Base-by-base conservation (phyloP, 2,329 filamentous ascomycete genomes). In the Microsporum canis region DNA sequence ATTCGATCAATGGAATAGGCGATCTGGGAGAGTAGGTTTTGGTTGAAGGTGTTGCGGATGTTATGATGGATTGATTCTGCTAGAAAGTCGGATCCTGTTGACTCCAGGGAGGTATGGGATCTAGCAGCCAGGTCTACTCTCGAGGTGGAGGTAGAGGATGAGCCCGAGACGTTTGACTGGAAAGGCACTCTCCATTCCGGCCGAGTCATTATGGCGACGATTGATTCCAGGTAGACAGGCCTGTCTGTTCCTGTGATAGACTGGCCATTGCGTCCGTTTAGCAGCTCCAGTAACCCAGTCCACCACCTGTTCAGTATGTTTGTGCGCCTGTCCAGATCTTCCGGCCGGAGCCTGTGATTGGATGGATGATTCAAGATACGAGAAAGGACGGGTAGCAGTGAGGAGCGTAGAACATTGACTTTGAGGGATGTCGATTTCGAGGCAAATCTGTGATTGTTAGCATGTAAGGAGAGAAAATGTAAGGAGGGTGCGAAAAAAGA, bases 281-380 rank as follows among this genome's bases (percentile, higher is more conserved):
- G 81, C 78, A 95, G 84, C 63, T 94, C 90, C 61, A 96, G 76
- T 43, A 96, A 77, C 1, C 84, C 86, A 49, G 81, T 86, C 91
- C 91, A 96, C 91, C 91, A 96, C 70, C 89, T 91, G 71, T 94
- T 89, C 62, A 96, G 76, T 56, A 95, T 89, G 51, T 84, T 85
- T 1, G 88, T 83, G 63, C 91, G 82, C 39, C 88, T 83, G 68
- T 96, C 91, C 51, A 96, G 75, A 70, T 95, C 89, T 75, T 95
- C 89, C 1, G 89, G 80, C n/a, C 68, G 78, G 53, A 96, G 77
- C 14, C 72, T 77, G 64, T 78, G 79, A 67, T 84, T 87, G 6
- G 88, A 89, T 1, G 83, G 76, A 68, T 92, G 86, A 38, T 81
- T 76, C 63, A 82, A 81, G 67, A 91, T 86, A 58, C 82, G 85